Evolutionary conservation across 495 filamentous ascomycete genomes (phyloP).

Genomic region (Lichenothelia convexa): DNA sequence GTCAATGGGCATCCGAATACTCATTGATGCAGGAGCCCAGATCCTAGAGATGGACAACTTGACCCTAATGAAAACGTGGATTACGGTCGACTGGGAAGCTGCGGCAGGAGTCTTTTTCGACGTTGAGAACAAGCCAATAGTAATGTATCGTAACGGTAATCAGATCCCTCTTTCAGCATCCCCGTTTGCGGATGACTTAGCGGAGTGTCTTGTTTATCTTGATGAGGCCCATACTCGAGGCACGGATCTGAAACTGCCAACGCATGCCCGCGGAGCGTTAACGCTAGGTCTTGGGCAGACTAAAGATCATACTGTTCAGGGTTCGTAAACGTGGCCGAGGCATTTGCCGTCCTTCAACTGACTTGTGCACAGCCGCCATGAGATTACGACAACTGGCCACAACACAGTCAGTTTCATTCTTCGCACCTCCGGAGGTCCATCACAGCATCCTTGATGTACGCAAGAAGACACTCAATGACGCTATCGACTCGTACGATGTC

Average conservation of each 20-base stretch:
- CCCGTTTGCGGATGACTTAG: slow-evolving; percentile 40
- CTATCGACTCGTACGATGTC: slow-evolving; percentile 32
- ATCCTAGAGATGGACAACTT: slow-evolving; percentile 30
- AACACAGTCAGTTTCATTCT: slow-evolving; percentile 15
- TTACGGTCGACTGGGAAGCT: slow-evolving; percentile 17
- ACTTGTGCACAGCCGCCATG: slow-evolving; percentile 10
- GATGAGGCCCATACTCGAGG: slow-evolving; percentile 61
- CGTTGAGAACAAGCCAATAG: slow-evolving; percentile 22
- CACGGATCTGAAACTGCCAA: slow-evolving; percentile 48
- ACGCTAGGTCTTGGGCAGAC: slow-evolving; percentile 45
- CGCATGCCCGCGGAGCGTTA: slow-evolving; percentile 40
- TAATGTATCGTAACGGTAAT: slow-evolving; percentile 26
- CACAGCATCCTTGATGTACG: slow-evolving; percentile 20
- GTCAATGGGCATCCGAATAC: slow-evolving; percentile 18
- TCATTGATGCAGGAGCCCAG: slow-evolving; percentile 35
- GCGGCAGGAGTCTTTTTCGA: slow-evolving; percentile 29
- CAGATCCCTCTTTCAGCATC: slow-evolving; percentile 32
- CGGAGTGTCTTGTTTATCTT: slow-evolving; percentile 46
- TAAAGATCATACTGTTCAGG: slow-evolving; percentile 55
- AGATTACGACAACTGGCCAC: slow-evolving; percentile 8
- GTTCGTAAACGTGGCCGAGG: slow-evolving; percentile 19
- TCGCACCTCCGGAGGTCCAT: slow-evolving; percentile 30
- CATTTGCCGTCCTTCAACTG: not conserved
- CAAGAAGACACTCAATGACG: not conserved
- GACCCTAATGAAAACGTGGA: slow-evolving; percentile 28